Evolutionary conservation across 2,329 filamentous ascomycete species (phyloP), one percentile per base, ranked within the genome.

Genomic region (Lecanoromycetidae sp.): DNA sequence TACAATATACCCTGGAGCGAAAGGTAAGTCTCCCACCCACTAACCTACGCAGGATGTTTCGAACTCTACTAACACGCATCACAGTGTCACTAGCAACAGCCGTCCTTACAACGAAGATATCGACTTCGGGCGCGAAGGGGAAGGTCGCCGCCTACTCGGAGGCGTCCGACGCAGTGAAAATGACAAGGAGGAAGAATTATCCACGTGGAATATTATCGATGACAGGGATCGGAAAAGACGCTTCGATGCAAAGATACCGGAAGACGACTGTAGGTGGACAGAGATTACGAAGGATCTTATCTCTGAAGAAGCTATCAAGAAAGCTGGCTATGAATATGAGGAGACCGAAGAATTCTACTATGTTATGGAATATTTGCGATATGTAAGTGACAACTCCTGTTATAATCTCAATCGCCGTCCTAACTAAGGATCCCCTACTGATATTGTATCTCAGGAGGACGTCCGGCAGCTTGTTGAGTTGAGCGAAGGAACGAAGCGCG

Each of bases 211-310:
- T 55, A 48, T 65, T 57, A 45, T 58, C 65, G 13, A 57, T 58
- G 20, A 60, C 62, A 7, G 61, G 62, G 12, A 63, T 69, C 48
- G 54, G 17, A 66, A 60, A 19, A 72, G 71, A 44, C 37, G 49
- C 9, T 54, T 49, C 23, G 60, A 60, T 5, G 60, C 59, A 6
- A 53, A 61, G 33, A 64, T 63, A 32, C 58, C 66, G 35, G 59
- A 59, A 23, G 60, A 57, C 27, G 74, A 76, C 46, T 78, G 82
- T 50, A 84, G 94, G 70, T 96, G 90, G 90, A 98, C 91, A 0
- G 91, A 96, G 66, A 87, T 98, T 57, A 94, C 90, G 37, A 94
- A 94, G 66, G 88, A 94, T 56, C 67, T 96, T 29, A 86, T 96
- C 13, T 73, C 82, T 49, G 79, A 82, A 44, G 87, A 95, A 61